These are phyloP conservation scores for Eucalyptus lansdowneana DNA, from an alignment of 345 rosid genomes.

Conservation along the genomic window DNA sequence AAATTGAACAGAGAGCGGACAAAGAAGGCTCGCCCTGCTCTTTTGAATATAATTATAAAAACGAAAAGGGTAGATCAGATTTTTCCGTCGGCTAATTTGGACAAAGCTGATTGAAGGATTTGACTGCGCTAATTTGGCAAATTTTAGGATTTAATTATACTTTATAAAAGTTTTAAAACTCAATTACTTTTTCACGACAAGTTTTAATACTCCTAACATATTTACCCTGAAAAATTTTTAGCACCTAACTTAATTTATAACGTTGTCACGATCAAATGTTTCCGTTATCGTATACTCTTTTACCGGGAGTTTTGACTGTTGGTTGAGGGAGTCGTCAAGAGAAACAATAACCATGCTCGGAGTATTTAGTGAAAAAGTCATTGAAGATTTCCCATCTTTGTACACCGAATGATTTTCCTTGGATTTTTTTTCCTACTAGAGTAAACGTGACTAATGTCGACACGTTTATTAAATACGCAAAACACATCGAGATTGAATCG, in stretches of 20 bases:
- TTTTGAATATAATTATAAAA: background rate
- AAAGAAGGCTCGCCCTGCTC: background rate
- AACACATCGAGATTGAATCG: background rate
- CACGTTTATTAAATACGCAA: background rate
- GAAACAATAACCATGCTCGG: background rate
- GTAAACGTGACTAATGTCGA: background rate
- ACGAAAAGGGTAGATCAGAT: background rate
- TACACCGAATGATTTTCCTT: background rate
- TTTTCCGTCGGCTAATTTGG: background rate
- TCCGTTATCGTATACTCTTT: background rate
- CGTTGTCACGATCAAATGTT: background rate
- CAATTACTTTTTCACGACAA: fast-evolving
- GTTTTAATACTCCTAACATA: background rate
- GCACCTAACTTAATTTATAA: background rate
- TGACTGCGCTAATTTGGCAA: too few species aligned
- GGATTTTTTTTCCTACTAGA: background rate
- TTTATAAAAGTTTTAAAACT: background rate
- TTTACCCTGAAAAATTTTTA: fast-evolving
- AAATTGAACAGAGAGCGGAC: background rate
- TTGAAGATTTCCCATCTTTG: background rate
- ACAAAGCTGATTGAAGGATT: background rate
- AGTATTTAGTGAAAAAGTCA: background rate
- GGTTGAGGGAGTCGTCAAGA: background rate
- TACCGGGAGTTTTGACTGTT: background rate
- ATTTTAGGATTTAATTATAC: too few species aligned